A percentile compares a stretch with the other conserved stretches of the same genome.
phyloP scores from a whole-genome alignment of 352 stramenopile species.

The Blastocystis sp. region DNA sequence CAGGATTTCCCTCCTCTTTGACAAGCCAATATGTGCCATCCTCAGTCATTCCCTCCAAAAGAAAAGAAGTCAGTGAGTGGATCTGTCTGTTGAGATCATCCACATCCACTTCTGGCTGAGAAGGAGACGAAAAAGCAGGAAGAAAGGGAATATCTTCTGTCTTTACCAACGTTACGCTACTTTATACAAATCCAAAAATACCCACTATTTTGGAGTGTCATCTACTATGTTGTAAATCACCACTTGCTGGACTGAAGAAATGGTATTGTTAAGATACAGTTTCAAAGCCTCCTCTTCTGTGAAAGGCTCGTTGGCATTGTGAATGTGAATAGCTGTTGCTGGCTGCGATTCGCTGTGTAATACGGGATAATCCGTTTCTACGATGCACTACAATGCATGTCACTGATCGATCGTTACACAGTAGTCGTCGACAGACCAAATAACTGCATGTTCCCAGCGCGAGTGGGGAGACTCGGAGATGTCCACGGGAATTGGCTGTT shows the following conservation, averaged over 20 bases:
- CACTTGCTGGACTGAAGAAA: constrained; percentile 4
- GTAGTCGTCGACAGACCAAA: neutral
- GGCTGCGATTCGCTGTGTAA: neutral
- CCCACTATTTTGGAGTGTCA: constrained; percentile 2
- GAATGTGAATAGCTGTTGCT: neutral
- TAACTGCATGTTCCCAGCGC: neutral
- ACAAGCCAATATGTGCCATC: constrained; percentile 1
- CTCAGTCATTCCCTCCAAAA: neutral
- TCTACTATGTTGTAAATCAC: constrained; percentile 32
- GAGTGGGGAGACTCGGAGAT: neutral
- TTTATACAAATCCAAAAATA: neutral
- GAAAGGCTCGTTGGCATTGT: neutral
- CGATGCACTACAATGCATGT: neutral
- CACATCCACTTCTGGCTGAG: neutral
- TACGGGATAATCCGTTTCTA: constrained; percentile 47
- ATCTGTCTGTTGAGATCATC: neutral
- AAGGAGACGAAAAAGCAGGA: neutral
- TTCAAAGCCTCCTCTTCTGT: neutral
- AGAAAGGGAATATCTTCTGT: constrained; percentile 26
- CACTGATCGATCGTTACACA: neutral
- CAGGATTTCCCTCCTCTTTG: neutral
- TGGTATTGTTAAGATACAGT: constrained; percentile 14
- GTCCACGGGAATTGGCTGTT: neutral
- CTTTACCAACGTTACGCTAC: neutral
- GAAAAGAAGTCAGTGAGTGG: neutral